Base-by-base conservation (phyloP, 768 basidiomycete genomes). In the Boletus coccyginus region DNA sequence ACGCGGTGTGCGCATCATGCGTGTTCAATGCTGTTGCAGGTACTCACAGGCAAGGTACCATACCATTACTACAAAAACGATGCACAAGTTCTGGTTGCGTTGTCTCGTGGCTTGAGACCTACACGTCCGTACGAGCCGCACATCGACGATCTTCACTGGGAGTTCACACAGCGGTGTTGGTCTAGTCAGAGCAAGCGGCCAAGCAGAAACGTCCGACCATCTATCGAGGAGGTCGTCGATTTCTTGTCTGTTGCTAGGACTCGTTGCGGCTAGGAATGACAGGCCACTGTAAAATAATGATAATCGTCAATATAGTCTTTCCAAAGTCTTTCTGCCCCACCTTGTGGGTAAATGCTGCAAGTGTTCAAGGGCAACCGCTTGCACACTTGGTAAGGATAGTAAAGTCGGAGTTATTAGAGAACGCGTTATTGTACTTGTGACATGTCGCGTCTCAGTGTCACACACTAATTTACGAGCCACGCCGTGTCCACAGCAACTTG, bases 81-180 rank as follows among this genome's bases (percentile, higher is more conserved):
- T 13, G 59, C 55, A 1, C 69, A 70, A 38, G 66, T 70, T 8
- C 35, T 68, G 21, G 39, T 63, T 31, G 62, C 55, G 8, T 41
- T 68, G 43, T 62, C 52, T 27, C 57, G 62, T 13, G 55, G 57
- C 4, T 53, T 55, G 29, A 48, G 59, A 42, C 66, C 56, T 14
- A 42, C 32, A 9, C 56, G 63, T 19, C 59, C 57, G 3, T 40
- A 41, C 0, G 48, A 36, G 4, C 55, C 53, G 1, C 14, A n/a
- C 3, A 44, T 61, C 7, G 45, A 53, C 12, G 48, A 64, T 3
- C 9, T 9, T 40, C 46, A 59, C 33, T 61, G 63, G 57, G 52
- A 46, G 16, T 70, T 70, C 33, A 62, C 67, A 49, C 57, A 62
- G 39, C 39, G 31, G 47, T 68, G 66, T 31, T 70, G 67, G 68